A percentile compares a stretch with the other conserved stretches of the same genome.
Evolutionary conservation across 1,139 yeast genomes (phyloP).

Genomic region (Suhomyces bokatorum): DNA sequence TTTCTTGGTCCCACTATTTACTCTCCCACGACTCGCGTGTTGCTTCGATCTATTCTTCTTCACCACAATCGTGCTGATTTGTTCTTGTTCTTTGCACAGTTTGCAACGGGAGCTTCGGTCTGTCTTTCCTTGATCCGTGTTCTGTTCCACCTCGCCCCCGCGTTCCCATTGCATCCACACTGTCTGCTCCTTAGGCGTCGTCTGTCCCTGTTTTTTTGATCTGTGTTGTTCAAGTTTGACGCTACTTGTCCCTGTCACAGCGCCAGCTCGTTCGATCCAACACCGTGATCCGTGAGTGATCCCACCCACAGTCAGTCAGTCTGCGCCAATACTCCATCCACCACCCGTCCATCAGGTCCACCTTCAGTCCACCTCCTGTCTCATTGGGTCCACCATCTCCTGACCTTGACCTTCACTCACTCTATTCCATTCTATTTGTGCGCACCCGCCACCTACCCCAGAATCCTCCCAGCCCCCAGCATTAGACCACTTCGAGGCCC

Average conservation of each 20-base stretch:
- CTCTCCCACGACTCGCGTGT: conserved; percentile 10
- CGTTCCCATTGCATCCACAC: not conserved
- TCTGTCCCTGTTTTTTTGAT: not conserved
- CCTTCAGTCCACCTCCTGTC: too few species aligned
- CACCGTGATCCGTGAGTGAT: not conserved
- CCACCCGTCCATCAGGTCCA: not conserved
- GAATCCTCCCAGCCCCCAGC: too few species aligned
- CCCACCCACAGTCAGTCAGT: too few species aligned
- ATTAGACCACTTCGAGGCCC: not conserved
- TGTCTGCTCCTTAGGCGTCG: not conserved
- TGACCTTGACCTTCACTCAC: too few species aligned
- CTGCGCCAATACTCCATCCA: too few species aligned
- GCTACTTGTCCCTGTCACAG: too few species aligned
- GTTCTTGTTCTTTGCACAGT: conserved; percentile 1
- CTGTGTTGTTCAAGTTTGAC: too few species aligned
- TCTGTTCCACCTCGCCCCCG: not conserved
- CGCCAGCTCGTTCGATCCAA: not conserved
- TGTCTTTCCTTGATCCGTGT: not conserved
- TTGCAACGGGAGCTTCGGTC: not conserved
- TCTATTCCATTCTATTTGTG: too few species aligned
- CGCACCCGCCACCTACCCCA: too few species aligned
- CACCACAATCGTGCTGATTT: not conserved
- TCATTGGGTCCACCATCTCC: too few species aligned
- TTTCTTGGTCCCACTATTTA: not conserved
- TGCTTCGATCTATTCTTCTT: conserved; percentile 10